Evolutionary conservation across 2,329 filamentous ascomycete species (phyloP).

Genomic region (Colletotrichum sp.): DNA sequence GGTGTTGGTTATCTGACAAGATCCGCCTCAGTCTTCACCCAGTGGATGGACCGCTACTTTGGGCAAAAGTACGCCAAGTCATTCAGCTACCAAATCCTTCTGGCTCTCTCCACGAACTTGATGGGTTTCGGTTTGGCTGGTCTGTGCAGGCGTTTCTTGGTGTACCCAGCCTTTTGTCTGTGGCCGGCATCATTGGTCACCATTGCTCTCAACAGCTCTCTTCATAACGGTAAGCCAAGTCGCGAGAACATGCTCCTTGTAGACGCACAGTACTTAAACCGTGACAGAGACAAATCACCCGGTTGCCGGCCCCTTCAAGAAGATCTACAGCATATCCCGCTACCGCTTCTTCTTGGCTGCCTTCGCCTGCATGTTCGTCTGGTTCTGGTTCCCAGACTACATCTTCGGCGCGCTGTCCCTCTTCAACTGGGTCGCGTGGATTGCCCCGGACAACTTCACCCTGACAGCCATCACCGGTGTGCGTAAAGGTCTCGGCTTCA

Average conservation of each 20-base stretch:
- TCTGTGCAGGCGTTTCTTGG: constrained; percentile 48
- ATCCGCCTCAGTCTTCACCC: constrained; percentile 47
- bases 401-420: constrained; percentile 49
- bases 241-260: constrained; percentile 12
- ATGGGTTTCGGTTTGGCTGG: constrained; percentile 59
- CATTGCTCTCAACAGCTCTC: constrained; percentile 47
- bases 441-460: constrained; percentile 42
- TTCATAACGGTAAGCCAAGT: constrained; percentile 38
- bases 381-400: constrained; percentile 56
- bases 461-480: constrained; percentile 38
- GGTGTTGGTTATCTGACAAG: constrained; percentile 18
- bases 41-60: constrained; percentile 47
- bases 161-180: constrained; percentile 52
- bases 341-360: constrained; percentile 47
- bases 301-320: constrained; percentile 33
- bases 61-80: constrained; percentile 46
- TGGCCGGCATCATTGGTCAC: constrained; percentile 56
- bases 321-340: constrained; percentile 38
- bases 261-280: background rate
- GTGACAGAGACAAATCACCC: constrained; percentile 25
- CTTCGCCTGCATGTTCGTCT: constrained; percentile 52
- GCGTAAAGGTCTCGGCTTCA: constrained; percentile 41
- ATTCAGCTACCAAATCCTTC: constrained; percentile 50
- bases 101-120: constrained; percentile 52
- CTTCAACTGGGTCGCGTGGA: constrained; percentile 59